Evolutionary conservation across 805 yeast genomes (phyloP), one percentile per base, ranked within the genome.

Genomic region (Blastobotrys robertii): DNA sequence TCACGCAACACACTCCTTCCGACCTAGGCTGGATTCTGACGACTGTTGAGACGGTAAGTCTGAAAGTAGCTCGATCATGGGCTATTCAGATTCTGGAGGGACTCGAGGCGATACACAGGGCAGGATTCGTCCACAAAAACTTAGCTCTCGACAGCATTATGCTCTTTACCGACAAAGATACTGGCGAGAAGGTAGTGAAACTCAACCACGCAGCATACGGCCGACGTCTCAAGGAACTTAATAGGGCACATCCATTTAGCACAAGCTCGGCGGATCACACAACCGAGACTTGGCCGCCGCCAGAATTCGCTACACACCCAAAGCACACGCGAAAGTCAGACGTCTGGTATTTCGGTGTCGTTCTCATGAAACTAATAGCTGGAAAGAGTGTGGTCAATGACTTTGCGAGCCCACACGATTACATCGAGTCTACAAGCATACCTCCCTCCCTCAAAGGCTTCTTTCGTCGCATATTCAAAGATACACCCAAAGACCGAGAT

Each of bases 311-410:
- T 46, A 59, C 53, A 31, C 58, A 55, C 11, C 63, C 57, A 39
- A 74, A 70, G 44, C 80, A 83, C 10, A 81, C 81, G 44, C 67
- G 87, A 31, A 84, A 86, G 59, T 79, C 96, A 0, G 98, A 92
- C 65, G 81, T 92, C 8, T 92, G 97, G 97, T 84, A 84, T 55
- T 63, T 87, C 33, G 98, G 97, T 6, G 84, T 84, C 0, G 59
- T 83, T 5, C 80, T 90, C 50, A 69, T 79, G 12, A 77, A 82
- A 49, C 66, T 80, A 58, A 68, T 84, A 3, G 66, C 72, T 36
- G 90, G 94, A 0, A 63, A 68, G 2, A 78, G 75, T 38, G 66
- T 72, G 1, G 63, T 75, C 1, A 69, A 74, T 8, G 74, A 72
- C 16, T 81, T 68, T 52, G 64, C 71, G 3, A 74, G 77, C 1